Evolutionary conservation across 805 yeast genomes (phyloP), one percentile per base, ranked within the genome.

Genomic region (Candida nitratophila): DNA sequence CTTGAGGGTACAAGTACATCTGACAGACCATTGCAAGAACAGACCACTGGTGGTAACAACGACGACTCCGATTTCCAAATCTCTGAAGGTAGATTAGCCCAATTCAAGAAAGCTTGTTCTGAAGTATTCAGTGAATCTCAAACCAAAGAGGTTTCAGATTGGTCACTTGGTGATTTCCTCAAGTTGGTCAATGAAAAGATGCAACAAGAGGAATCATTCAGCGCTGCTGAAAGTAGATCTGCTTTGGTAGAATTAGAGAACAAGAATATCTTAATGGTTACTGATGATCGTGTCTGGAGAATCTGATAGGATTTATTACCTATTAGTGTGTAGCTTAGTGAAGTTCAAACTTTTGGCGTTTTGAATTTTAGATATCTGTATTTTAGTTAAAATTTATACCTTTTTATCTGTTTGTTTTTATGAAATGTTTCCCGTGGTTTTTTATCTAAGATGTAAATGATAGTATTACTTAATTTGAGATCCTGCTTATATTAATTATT

Each of bases 201-300:
- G 21, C 68, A 46, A 7, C 74, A 68, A 41, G 81, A 74, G 46
- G 79, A 75, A n/a, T 64, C 63, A 34, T 76, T 67, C 46, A 64
- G 65, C 10, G 61, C 57, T 5, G 65, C 59, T 5, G 81, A 74
- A 51, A 75, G 71, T 38, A 51, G 59, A 14, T 69, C 68, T 26
- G 79, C 77, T 32, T 53, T 74, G 38, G 53, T 53, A 17, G 53
- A 63, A n/a, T 58, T 76, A 67, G 69, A 66, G 21, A 64, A 59
- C 3, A 68, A 69, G 45, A 74, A 75, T 45, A 67, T 73, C 36
- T 46, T 76, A 39, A 70, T 74, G 77, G 54, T 68, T 20, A 66
- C 75, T 10, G 80, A 72, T 24, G 73, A 66, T 26, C 66, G 66
- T 48, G 69, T 76, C 19, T 75, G 74, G 73, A 69, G 68, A 55